Evolutionary conservation across 2,329 filamentous ascomycete genomes (phyloP).

Genomic region (Emmonsiellopsis sp.): DNA sequence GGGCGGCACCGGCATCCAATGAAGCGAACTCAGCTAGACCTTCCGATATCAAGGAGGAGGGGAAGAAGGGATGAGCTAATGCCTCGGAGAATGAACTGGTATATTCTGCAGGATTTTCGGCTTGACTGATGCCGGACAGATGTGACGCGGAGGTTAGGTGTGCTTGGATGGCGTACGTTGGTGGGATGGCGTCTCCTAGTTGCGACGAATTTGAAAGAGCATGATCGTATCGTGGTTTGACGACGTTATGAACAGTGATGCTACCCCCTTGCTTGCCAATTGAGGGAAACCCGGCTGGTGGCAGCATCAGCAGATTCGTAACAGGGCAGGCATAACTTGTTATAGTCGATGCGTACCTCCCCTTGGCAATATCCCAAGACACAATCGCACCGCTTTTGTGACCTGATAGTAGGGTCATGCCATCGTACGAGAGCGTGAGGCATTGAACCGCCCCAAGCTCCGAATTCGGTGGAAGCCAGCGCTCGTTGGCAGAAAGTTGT

Average conservation of each 20-base stretch:
- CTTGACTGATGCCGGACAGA: constrained; percentile 6
- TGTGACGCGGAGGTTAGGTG: constrained; percentile 21
- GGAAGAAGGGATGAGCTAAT: constrained; percentile 30
- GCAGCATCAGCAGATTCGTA: constrained; percentile 68
- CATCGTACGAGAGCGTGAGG: constrained; percentile 70
- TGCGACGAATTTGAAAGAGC: constrained; percentile 27
- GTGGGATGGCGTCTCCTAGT: constrained; percentile 28
- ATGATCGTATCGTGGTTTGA: constrained; percentile 59
- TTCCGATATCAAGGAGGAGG: constrained; percentile 30
- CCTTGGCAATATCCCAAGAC: constrained; percentile 68
- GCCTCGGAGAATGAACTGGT: constrained; percentile 25
- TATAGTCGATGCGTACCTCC: constrained; percentile 57
- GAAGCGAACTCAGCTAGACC: constrained; percentile 29
- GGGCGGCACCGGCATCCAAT: constrained; percentile 12
- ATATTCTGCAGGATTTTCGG: constrained; percentile 5
- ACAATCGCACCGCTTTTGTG: constrained; percentile 71
- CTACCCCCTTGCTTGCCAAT: constrained; percentile 26
- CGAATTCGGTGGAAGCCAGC: constrained; percentile 45
- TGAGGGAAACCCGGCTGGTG: constrained; percentile 43
- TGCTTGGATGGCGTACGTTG: constrained; percentile 33
- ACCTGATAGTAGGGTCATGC: constrained; percentile 68
- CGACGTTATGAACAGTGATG: constrained; percentile 50
- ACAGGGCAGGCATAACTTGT: constrained; percentile 69
- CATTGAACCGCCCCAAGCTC: constrained; percentile 59
- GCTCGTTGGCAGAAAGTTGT: constrained; percentile 30